Conservation (phyloP, 169 alveolate genomes). For the Cyclospora cayetanensis region DNA sequence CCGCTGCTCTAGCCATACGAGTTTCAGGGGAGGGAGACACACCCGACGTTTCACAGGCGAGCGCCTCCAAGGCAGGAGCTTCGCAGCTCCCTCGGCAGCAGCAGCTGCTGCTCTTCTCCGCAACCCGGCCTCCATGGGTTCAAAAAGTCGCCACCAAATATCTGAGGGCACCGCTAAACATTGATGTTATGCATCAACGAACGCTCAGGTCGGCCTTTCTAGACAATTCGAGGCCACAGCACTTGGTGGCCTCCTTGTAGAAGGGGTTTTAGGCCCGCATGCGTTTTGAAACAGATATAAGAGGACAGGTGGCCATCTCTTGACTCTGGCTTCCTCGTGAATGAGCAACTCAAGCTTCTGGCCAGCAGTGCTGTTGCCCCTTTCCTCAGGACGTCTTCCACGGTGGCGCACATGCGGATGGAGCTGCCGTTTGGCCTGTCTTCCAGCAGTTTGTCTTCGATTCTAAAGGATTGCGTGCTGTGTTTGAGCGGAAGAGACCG, state of each 20-base stretch:
- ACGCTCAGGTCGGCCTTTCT: conserved; percentile 21
- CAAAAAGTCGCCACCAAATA: conserved; percentile 20
- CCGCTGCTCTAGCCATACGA: background rate
- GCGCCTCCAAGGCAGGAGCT: background rate
- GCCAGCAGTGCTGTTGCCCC: background rate
- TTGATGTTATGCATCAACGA: conserved; percentile 37
- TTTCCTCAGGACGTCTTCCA: background rate
- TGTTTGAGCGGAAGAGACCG: conserved; percentile 37
- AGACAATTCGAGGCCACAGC: too few relatives aligned
- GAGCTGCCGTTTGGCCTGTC: background rate
- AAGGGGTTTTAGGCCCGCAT: too few relatives aligned
- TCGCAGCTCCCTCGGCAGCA: background rate
- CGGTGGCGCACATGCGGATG: conserved; percentile 20
- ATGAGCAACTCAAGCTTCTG: too few relatives aligned
- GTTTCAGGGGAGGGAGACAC: background rate
- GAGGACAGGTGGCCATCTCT: too few relatives aligned
- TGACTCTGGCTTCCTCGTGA: too few relatives aligned
- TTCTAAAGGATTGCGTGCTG: conserved; percentile 54
- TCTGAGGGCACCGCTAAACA: background rate
- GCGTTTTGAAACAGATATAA: too few relatives aligned
- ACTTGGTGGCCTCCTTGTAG: background rate
- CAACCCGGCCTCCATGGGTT: conserved; percentile 70
- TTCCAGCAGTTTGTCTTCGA: background rate
- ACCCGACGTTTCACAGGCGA: background rate
- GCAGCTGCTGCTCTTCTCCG: conserved; percentile 67